A percentile compares a stretch with the other conserved stretches of the same genome.
Conservation (phyloP, 2,329 filamentous ascomycete genomes). For the Herpotrichia juniperi region DNA sequence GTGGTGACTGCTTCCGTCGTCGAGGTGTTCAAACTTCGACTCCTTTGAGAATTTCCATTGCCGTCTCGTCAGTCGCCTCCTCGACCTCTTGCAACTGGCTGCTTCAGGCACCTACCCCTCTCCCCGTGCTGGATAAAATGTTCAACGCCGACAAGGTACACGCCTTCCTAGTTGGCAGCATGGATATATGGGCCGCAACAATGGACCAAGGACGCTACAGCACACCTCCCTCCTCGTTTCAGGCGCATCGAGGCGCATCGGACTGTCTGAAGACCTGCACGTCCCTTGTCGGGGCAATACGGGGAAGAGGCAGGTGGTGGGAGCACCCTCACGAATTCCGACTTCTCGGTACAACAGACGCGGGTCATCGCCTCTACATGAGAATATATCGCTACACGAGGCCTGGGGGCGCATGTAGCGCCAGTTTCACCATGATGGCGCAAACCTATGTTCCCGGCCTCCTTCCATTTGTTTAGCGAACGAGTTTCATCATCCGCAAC, state of each 20-base stretch:
- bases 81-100: neutral
- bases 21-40: neutral
- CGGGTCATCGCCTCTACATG: neutral
- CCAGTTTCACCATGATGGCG: slow-evolving; percentile 11
- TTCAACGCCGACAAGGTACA: neutral
- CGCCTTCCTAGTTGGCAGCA: neutral
- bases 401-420: slow-evolving; percentile 3
- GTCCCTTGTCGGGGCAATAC: neutral
- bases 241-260: neutral
- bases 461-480: slow-evolving; percentile 15
- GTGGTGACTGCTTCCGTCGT: neutral
- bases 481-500: slow-evolving; percentile 35
- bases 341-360: neutral
- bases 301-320: neutral
- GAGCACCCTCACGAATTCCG: neutral
- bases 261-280: neutral
- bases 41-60: no score
- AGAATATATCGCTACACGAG: neutral
- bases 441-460: slow-evolving; percentile 10
- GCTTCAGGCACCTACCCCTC: no score
- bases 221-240: neutral
- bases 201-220: neutral
- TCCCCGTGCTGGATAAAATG: neutral
- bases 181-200: neutral
- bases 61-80: neutral